Evolutionary conservation across 208 protist species (phyloP).

Genomic region (Acanthamoeba triangularis): DNA sequence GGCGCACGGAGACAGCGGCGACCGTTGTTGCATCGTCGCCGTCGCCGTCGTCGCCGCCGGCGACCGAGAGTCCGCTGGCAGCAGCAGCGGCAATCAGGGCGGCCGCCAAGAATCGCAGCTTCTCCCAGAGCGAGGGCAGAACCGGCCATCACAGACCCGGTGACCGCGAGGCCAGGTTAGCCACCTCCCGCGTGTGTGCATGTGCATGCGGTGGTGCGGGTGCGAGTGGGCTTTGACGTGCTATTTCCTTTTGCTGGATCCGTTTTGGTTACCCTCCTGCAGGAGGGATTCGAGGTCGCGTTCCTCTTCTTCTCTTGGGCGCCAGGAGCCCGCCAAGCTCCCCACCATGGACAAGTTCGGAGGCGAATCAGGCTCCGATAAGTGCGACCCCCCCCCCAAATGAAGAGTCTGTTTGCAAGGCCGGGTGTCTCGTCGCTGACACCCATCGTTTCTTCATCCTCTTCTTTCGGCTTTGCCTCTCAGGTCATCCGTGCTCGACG

Average conservation of each 20-base stretch:
- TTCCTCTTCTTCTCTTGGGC: neutral
- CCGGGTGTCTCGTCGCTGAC: neutral
- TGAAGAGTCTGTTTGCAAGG: neutral
- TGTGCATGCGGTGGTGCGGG: neutral
- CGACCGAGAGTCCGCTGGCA: neutral
- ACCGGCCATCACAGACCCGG: neutral
- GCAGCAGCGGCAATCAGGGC: neutral
- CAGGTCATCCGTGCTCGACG: conserved; percentile 49
- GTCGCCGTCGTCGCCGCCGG: neutral
- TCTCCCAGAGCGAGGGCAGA: neutral
- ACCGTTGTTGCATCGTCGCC: neutral
- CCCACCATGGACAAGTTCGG: conserved; percentile 70
- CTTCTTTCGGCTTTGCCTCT: neutral
- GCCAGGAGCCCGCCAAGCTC: neutral
- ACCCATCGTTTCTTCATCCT: neutral
- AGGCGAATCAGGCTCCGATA: neutral
- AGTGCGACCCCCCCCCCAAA: neutral
- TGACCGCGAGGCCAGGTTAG: neutral
- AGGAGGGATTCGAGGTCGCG: neutral
- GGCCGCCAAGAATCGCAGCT: neutral
- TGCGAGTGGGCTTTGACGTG: no score
- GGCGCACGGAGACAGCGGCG: neutral
- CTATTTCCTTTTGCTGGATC: no score
- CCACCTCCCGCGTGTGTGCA: neutral
- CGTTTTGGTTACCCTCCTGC: neutral